Evolutionary conservation across 805 yeast species (phyloP).

Genomic region (Starmerella stellata): DNA sequence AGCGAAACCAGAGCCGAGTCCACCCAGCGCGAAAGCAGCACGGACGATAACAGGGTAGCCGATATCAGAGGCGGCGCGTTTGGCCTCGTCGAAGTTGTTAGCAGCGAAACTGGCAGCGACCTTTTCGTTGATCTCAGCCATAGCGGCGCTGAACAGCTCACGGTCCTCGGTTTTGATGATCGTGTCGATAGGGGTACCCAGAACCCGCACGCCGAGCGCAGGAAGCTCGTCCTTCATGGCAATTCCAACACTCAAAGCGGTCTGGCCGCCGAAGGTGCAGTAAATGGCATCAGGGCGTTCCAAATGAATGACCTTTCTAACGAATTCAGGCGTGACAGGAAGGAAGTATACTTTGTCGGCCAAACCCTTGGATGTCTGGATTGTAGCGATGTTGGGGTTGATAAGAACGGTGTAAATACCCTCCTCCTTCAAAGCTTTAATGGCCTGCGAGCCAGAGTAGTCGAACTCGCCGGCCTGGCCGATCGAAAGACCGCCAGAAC

Average conservation of each 20-base stretch:
- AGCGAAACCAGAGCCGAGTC: slow-evolving; percentile 96
- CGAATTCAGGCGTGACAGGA: slow-evolving; percentile 95
- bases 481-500: slow-evolving; percentile 95
- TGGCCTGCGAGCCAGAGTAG: slow-evolving; percentile 97
- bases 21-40: slow-evolving; percentile 95
- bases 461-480: slow-evolving; percentile 99
- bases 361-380: slow-evolving; percentile 91
- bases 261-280: slow-evolving; percentile 97
- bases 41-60: slow-evolving; percentile 93
- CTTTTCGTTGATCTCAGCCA: slow-evolving; percentile 88
- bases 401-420: slow-evolving; percentile 90
- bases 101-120: slow-evolving; percentile 91
- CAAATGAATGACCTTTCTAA: slow-evolving; percentile 80
- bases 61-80: slow-evolving; percentile 64
- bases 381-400: slow-evolving; percentile 96
- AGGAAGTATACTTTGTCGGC: slow-evolving; percentile 96
- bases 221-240: slow-evolving; percentile 89
- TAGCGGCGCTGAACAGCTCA: slow-evolving; percentile 82
- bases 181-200: slow-evolving; percentile 93
- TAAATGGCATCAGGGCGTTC: slow-evolving; percentile 96
- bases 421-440: slow-evolving; percentile 94
- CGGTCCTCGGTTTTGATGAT: slow-evolving; percentile 96
- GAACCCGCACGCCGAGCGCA: slow-evolving; percentile 74
- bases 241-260: slow-evolving; percentile 92
- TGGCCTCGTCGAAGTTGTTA: slow-evolving; percentile 58